Evolutionary conservation across 208 protist species (phyloP), one percentile per base, ranked within the genome.

Genomic region (Acanthamoeba sp.): DNA sequence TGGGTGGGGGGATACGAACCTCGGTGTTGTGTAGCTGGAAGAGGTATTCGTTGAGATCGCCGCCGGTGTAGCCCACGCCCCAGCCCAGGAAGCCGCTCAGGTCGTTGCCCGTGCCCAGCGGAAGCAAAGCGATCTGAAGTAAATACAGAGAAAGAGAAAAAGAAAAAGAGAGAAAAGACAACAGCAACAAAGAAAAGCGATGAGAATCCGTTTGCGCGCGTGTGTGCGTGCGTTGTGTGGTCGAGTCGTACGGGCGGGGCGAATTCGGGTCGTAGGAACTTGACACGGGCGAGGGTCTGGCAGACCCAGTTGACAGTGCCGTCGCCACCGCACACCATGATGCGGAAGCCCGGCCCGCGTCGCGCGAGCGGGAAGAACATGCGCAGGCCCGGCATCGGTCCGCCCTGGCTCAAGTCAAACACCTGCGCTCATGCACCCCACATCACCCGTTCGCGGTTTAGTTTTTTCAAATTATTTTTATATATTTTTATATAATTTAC

Each of bases 221-320:
- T 48, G 42, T 48, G 42, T 48, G n/a, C 42, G 42, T 48, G 59
- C 18, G n/a, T 66, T 16, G n/a, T 32, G n/a, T 59, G 55, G 29
- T 4, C 22, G 55, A 62, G 55, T 20, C 50, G 34, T 89, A 89
- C 82, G 20, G 82, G 50, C 14, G 82, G 82, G 6, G 55, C 55
- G 34, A 64, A 38, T 62, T 89, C 82, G 1, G 50, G 45, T 24
- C 50, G 55, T 5, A 45, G 82, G 24, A 89, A 89, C 82, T 89
- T 64, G 50, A 89, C 55, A 9, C 82, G 82, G 7, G 82, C 82
- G 29, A 89, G 55, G 2, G 45, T 64, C 55, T 57, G 45, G n/a
- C 82, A 89, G n/a, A 89, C 82, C 82, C 82, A 89, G 55, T 89
- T 89, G n/a, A 89, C 82, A 34, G 82, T 89, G 48, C 82, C 82